Evolutionary conservation across 1,284 basidiomycete genomes (phyloP), one percentile per base, ranked within the genome.

Genomic region (Moesziomyces parantarcticus): DNA sequence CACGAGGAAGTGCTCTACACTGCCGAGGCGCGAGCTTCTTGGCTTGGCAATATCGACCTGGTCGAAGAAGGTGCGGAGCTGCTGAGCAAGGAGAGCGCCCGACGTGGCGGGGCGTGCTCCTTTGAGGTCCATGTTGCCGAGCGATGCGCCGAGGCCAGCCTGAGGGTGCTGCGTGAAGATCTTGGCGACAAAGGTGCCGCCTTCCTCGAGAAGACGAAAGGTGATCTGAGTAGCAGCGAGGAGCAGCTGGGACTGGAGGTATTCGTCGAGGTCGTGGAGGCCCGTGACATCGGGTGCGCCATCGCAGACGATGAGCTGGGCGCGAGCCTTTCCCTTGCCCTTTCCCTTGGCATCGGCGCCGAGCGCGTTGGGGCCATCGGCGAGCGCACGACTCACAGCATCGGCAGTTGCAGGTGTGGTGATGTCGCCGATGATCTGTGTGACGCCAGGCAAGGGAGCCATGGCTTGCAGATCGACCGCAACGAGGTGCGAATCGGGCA

Each of bases 251-350:
- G 87, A 85, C 75, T 89, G 88, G 6, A 88, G 84, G 65, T 87
- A 88, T 29, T 87, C 87, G 79, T 89, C 88, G 21, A 89, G 83
- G 64, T 87, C 87, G 65, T 88, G 88, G 0, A 89, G 84, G 23
- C 88, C 88, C 5, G 88, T 88, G 11, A 89, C 88, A 75, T 89
- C 88, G 3, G 88, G 88, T 18, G 88, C 88, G 10, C 88, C 88
- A 65, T 89, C 88, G 68, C 88, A 89, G 2, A 89, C 86, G 26
- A 88, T 87, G 39, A 89, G 80, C 58, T 88, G 86, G 0, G 87
- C 87, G 52, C 86, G 84, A 8, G 85, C 78, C 4, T 86, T 86
- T 39, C 50, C 58, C 44, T 60, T 61, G 32, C 50, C 54, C 23
- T 60, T 61, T 25, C 50, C 54, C 23, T 69, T 53, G 16, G 14